Evolutionary conservation across 441 rosid species (phyloP), one percentile per base, ranked within the genome.

Genomic region (Mallotus japonicus): DNA sequence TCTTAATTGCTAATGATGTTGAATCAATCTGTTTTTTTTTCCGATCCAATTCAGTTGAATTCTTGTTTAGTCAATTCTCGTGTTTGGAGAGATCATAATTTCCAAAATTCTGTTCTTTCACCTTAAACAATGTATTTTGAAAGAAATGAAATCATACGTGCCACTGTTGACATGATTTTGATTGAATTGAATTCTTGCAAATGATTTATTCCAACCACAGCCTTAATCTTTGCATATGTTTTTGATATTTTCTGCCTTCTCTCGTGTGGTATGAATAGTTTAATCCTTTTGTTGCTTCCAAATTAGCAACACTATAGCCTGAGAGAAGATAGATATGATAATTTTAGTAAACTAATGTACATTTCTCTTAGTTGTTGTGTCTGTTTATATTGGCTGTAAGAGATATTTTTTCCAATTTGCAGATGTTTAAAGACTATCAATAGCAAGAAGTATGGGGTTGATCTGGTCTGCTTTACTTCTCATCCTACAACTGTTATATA

Each of bases 371-470:
- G 40, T 40, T 58, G 32, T n/a, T 73, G 44, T 19, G 15, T 7
- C n/a, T 9, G 57, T 66, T 71, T 9, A 62, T 19, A 3, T 58
- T 73, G 13, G 66, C 22, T 55, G 40, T 14, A 37, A 49, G 61
- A 37, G 16, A 71, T 58, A 42, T 67, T 51, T 0, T 46, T 40
- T 69, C 34, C 49, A 40, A 64, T 76, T 37, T 73, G 16, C 85
- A 94, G 99, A 77, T 92, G 99, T 82, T 82, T 95, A 85, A 95
- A 94, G 89, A 90, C 97, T 16, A 89, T 95, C 20, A 95, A 95
- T 74, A 95, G 97, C 91, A 95, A 95, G 83, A 95, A 92, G 82
- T 95, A 95, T 75, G 97, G 99, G 17, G 96, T 95, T 75, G 99
- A 92, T 85, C 85, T 92, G 58, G 99, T 95, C 81, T 86, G 90